A percentile compares a stretch with the other conserved stretches of the same genome.
Conservation (phyloP, 225 moss, liverwort and hornwort genomes). For the Pseudisothecium myosuroides region DNA sequence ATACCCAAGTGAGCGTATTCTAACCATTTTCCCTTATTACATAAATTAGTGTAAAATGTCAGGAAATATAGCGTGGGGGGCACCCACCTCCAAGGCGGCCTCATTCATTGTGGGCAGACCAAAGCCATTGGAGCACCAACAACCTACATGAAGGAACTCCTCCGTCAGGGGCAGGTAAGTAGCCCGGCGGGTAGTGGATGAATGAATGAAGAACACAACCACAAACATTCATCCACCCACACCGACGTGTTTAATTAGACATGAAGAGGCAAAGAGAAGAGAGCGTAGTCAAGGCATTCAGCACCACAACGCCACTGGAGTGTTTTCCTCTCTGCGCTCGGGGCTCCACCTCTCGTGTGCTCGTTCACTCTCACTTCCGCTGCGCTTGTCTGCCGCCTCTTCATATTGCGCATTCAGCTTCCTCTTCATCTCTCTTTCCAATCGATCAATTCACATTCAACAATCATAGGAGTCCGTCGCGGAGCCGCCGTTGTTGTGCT, state of each 20-base stretch:
- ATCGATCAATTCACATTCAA: background rate
- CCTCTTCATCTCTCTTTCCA: background rate
- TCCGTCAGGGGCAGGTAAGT: background rate
- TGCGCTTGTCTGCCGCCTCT: background rate
- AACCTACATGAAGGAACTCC: background rate
- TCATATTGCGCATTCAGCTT: background rate
- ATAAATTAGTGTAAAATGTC: background rate
- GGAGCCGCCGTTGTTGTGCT: background rate
- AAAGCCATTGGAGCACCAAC: background rate
- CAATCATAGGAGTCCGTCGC: background rate
- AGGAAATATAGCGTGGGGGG: background rate
- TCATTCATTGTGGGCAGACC: background rate
- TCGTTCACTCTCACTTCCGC: background rate
- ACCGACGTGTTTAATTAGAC: background rate
- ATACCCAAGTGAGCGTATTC: background rate
- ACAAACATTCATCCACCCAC: background rate
- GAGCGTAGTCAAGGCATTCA: background rate
- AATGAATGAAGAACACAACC: background rate
- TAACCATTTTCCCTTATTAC: background rate
- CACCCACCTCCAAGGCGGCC: background rate
- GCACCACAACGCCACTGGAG: background rate
- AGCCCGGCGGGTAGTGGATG: background rate
- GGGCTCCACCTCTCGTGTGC: background rate
- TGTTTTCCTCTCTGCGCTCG: background rate
- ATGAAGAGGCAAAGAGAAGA: background rate